Evolutionary conservation across 768 basidiomycete genomes (phyloP).

Genomic region (Candolleomyces efflorescens): DNA sequence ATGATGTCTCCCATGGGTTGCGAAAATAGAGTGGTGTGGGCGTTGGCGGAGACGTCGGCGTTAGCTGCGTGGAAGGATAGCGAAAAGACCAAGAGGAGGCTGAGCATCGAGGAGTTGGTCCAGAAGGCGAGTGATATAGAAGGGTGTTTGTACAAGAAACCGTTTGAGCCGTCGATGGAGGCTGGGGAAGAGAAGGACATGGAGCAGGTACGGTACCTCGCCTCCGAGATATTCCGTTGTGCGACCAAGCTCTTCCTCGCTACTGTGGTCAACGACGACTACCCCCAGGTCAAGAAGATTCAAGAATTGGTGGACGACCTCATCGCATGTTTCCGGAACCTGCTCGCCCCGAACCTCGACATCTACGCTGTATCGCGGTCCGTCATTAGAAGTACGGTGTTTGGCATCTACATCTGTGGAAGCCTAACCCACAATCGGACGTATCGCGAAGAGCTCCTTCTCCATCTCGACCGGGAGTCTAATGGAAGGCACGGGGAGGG

Average conservation of each 20-base stretch:
- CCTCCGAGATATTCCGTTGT: conserved; percentile 66
- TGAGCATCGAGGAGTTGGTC: conserved; percentile 62
- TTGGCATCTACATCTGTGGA: conserved; percentile 71
- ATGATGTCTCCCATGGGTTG: conserved; percentile 87
- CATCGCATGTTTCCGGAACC: conserved; percentile 39
- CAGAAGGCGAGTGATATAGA: conserved; percentile 51
- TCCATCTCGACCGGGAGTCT: conserved; percentile 47
- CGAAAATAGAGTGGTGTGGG: conserved; percentile 74
- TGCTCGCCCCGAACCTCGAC: conserved; percentile 22
- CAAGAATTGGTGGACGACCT: conserved; percentile 48
- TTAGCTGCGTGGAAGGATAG: conserved; percentile 64
- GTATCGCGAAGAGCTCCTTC: conserved; percentile 39
- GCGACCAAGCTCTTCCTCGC: conserved; percentile 73
- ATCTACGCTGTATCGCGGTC: conserved; percentile 35
- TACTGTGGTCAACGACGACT: conserved; percentile 71
- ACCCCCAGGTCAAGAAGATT: conserved; percentile 64
- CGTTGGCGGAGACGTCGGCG: conserved; percentile 66
- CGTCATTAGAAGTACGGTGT: conserved; percentile 75
- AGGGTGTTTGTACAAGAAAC: conserved; percentile 19
- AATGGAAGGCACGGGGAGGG: conserved; percentile 28
- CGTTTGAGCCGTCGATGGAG: conserved; percentile 17
- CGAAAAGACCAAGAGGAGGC: conserved; percentile 33
- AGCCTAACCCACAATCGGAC: conserved; percentile 52
- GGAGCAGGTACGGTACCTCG: conserved; percentile 37
- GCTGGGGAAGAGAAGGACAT: conserved; percentile 18